Base-by-base conservation (phyloP, 495 filamentous ascomycete species). In the Aspergillus conjunctus region DNA sequence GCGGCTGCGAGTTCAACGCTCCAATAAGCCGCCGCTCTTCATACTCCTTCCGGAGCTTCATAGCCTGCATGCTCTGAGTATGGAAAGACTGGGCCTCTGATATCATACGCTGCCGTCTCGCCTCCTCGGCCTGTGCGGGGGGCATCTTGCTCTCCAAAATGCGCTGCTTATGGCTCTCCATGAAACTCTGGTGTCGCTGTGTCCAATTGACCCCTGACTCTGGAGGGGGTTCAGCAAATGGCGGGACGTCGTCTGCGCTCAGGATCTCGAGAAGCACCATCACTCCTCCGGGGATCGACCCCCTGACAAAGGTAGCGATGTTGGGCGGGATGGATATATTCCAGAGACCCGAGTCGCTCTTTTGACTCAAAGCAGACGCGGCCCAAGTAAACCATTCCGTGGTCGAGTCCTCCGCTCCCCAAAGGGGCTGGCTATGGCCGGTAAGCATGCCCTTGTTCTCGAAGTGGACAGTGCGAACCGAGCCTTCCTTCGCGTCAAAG, bases 1-100 rank as follows among this genome's bases (percentile, higher is more conserved):
- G 11, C 7, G 52, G 32, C 34, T 54, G 52, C 33, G 52, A 54
- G 43, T 54, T 54, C 52, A 54, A 43, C n/a, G 52, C 52, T 11
- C 34, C 52, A 15, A 54, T 43, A n/a, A 54, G 17, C 20, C 52
- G 32, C 21, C 37, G 33, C 33, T 41, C 52, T 12, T 54, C 52
- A n/a, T 54, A 54, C 33, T 54, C 52, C 52, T 43, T 20, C 21
- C 18, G n/a, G 3, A 18, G 34, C 52, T n/a, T 33, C 9, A 43
- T 1, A 2, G 4, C 11, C 52, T 54, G 33, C 33, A 54, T 26
- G 26, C 26, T 10, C 37, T 43, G 34, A 6, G 15, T 7, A 17
- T 54, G 52, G 34, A 54, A 41, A 11, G 52, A 9, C 37, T 43
- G 52, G 3, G 33, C 4, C 52, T 54, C 33, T 15, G 52, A 26